Percentiles rank a stretch among this genome's conserved stretches.
phyloP scores from a whole-genome alignment of 192 early-diverging fungal species.

The Entomortierella lignicola region DNA sequence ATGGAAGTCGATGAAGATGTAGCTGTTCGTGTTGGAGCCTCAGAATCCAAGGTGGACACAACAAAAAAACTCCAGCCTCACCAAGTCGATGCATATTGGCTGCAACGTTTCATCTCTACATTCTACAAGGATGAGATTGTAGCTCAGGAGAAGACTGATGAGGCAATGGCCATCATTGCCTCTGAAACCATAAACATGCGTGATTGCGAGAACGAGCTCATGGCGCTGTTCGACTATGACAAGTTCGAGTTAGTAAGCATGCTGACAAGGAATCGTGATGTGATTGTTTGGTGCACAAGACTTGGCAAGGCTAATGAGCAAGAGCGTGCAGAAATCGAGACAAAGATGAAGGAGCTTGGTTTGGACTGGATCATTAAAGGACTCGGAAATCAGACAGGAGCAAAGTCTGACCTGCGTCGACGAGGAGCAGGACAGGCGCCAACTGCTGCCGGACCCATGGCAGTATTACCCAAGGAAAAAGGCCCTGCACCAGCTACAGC shows the following conservation, averaged over 20 bases:
- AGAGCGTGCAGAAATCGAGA: constrained; percentile 66
- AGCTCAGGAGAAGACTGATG: constrained; percentile 89
- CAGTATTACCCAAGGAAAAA: constrained; percentile 59
- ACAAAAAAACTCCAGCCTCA: constrained; percentile 70
- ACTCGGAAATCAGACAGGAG: constrained; percentile 59
- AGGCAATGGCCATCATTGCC: constrained; percentile 78
- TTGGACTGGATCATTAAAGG: constrained; percentile 77
- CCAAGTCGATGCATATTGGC: constrained; percentile 97
- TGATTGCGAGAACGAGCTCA: constrained; percentile 96
- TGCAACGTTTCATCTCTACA: constrained; percentile 87
- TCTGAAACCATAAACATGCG: constrained; percentile 72
- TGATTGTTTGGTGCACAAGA: constrained; percentile 92
- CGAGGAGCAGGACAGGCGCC: constrained; percentile 64
- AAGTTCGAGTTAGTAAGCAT: constrained; percentile 96
- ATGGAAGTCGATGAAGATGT: constrained; percentile 67
- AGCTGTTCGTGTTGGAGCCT: constrained; percentile 65
- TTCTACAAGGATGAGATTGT: constrained; percentile 86
- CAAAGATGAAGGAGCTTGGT: constrained; percentile 77
- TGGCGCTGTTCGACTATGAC: constrained; percentile 95
- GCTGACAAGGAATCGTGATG: constrained; percentile 87
- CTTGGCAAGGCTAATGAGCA: constrained; percentile 79
- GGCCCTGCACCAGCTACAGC: constrained; percentile 61
- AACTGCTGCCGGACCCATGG: constrained; percentile 57
- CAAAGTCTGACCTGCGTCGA: constrained; percentile 60
- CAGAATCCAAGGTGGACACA: constrained; percentile 50